A percentile compares a stretch with the other conserved stretches of the same genome.
Evolutionary conservation across 345 rosid genomes (phyloP).

Genomic region (Eucalyptus regnans): DNA sequence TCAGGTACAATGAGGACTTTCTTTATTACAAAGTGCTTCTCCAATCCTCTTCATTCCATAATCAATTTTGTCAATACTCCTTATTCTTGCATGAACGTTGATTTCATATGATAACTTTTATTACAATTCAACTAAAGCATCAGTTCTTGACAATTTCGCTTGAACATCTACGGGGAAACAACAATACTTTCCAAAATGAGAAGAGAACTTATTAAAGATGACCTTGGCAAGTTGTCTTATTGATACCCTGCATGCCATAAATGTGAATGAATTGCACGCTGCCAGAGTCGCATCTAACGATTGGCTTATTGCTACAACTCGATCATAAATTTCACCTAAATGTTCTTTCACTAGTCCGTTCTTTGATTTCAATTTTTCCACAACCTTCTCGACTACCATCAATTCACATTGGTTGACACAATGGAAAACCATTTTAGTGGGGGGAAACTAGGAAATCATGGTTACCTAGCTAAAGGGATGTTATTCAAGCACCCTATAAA

Average conservation of each 20-base stretch:
- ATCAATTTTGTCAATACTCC: neutral
- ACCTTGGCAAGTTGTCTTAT: neutral
- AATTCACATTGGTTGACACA: fast-evolving
- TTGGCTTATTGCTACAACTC: no score
- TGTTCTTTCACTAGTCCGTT: no score
- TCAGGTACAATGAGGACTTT: neutral
- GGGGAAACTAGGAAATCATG: neutral
- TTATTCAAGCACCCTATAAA: neutral
- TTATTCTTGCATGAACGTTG: neutral
- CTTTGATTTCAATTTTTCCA: neutral
- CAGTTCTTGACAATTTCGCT: neutral
- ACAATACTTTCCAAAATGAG: neutral
- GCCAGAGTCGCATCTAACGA: fast-evolving
- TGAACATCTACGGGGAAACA: neutral
- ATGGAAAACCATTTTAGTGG: neutral
- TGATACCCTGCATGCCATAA: fast-evolving
- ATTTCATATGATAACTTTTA: neutral
- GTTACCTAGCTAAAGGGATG: neutral
- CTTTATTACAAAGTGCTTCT: neutral
- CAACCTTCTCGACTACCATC: neutral
- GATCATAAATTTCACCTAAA: no score
- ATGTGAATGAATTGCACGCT: no score
- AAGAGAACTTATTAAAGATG: neutral
- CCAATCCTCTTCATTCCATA: neutral
- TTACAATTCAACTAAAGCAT: neutral